These are phyloP conservation scores for Thalassiosira hispida DNA, from an alignment of 352 stramenopile species.

Conservation along the genomic window DNA sequence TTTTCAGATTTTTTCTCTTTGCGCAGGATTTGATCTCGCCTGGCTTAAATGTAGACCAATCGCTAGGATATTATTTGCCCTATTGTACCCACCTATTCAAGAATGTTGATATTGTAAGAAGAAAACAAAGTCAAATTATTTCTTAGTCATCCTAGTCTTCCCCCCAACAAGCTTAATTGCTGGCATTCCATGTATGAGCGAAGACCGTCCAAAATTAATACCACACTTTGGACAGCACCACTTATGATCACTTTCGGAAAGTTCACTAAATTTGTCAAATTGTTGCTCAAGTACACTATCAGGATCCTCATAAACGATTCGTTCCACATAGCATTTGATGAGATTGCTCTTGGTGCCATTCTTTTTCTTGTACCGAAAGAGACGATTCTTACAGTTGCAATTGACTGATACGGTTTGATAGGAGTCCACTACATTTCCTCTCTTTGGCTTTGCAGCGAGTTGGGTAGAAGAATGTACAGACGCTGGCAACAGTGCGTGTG, in stretches of 20 bases:
- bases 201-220: conserved; percentile 51
- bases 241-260: conserved; percentile 13
- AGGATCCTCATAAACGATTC: conserved; percentile 50
- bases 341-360: conserved; percentile 76
- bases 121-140: conserved; percentile 44
- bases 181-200: conserved; percentile 58
- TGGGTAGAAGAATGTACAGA: no score
- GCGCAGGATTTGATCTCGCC: no score
- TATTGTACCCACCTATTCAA: background rate
- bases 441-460: conserved; percentile 49
- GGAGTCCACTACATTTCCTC: conserved; percentile 49
- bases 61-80: no score
- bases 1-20: no score
- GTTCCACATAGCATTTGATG: conserved; percentile 69
- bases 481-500: no score
- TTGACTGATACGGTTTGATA: conserved; percentile 75
- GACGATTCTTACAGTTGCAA: conserved; percentile 54
- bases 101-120: background rate
- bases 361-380: conserved; percentile 81
- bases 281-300: background rate
- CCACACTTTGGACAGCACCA: conserved; percentile 62
- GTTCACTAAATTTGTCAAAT: conserved; percentile 3
- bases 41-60: no score
- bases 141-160: conserved; percentile 74
- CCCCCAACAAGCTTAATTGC: conserved; percentile 66